Evolutionary conservation across 2,329 filamentous ascomycete species (phyloP), one percentile per base, ranked within the genome.

Genomic region (Xylariaceae sp.): DNA sequence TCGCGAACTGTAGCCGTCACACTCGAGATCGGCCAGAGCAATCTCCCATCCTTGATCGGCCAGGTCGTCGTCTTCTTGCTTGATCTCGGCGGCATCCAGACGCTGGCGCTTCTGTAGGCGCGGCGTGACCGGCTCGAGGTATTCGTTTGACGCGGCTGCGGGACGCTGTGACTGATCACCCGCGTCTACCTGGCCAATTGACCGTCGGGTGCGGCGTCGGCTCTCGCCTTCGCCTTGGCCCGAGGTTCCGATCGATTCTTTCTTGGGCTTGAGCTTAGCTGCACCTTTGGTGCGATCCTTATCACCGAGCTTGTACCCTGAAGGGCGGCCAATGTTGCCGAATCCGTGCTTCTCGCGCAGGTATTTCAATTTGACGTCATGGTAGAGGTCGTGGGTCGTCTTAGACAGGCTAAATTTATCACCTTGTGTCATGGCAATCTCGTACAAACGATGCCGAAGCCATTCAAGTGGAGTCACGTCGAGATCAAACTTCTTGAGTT

Each of bases 291-390:
- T 64, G 6, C 65, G 65, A 17, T 74, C 73, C 58, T 76, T 80
- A 60, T 78, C 76, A 3, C 76, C 77, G 4, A 73, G 60, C 52
- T 72, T 73, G 57, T 72, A 36, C 23, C 71, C 71, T 3, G 81
- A 82, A 0, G 83, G 83, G 0, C 83, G 75, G 6, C 83, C 83
- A 6, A 86, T 85, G 60, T 82, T 85, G 45, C 82, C 81, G 57
- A 80, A 84, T 0, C 83, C 83, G 56, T 81, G 79, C 70, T 82
- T 81, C 21, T 73, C 69, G 6, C 83, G 76, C 7, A 85, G 69
- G 1, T 73, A 68, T 12, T 76, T 74, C 1, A 85, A 69, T 65
- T 84, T 85, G 0, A 73, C 69, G 62, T 86, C 83, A 61, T 83
- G 81, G 60, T 86, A 86, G 17, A 86, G 77, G 62, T 82, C 77